These are phyloP conservation scores for Exophiala calicioides DNA, from an alignment of 2,329 filamentous ascomycete genomes.

Conservation along the genomic window DNA sequence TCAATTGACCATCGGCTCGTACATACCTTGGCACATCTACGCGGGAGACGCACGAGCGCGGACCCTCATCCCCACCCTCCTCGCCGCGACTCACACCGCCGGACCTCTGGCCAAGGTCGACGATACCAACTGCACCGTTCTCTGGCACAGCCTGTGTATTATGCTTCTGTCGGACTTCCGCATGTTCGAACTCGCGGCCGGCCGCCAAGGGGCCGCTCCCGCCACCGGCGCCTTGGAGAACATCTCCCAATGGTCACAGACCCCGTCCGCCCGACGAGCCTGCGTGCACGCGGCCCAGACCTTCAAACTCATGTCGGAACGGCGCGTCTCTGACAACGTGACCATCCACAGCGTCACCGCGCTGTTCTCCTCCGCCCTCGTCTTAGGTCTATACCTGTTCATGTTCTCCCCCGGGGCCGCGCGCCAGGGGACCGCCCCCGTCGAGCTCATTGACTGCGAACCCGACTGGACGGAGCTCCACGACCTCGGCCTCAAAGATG, in stretches of 20 bases:
- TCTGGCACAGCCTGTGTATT: conserved; percentile 58
- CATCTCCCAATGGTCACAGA: conserved; percentile 54
- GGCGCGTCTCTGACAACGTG: conserved; percentile 55
- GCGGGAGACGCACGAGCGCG: conserved; percentile 50
- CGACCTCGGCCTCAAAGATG: conserved; percentile 24
- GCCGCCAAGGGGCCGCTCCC: conserved; percentile 49
- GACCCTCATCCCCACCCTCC: conserved; percentile 21
- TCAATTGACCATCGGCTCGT: conserved; percentile 41
- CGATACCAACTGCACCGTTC: conserved; percentile 51
- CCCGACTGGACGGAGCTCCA: conserved; percentile 51
- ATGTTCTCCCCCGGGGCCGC: conserved; percentile 41
- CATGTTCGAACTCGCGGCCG: conserved; percentile 56
- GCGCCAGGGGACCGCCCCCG: conserved; percentile 32
- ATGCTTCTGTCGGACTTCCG: conserved; percentile 54
- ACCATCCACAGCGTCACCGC: conserved; percentile 54
- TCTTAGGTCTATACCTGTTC: conserved; percentile 55
- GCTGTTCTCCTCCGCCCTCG: conserved; percentile 54
- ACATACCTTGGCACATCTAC: conserved; percentile 49
- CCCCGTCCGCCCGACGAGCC: conserved; percentile 51
- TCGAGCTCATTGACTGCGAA: conserved; percentile 51
- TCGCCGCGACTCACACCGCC: conserved; percentile 18
- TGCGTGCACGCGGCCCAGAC: conserved; percentile 56
- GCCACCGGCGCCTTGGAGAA: conserved; percentile 53
- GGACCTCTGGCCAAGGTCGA: conserved; percentile 23
- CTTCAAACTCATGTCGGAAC: conserved; percentile 53